These are phyloP conservation scores for Podaxis sp. DNA, from an alignment of 768 basidiomycete genomes.

Conservation along the genomic window DNA sequence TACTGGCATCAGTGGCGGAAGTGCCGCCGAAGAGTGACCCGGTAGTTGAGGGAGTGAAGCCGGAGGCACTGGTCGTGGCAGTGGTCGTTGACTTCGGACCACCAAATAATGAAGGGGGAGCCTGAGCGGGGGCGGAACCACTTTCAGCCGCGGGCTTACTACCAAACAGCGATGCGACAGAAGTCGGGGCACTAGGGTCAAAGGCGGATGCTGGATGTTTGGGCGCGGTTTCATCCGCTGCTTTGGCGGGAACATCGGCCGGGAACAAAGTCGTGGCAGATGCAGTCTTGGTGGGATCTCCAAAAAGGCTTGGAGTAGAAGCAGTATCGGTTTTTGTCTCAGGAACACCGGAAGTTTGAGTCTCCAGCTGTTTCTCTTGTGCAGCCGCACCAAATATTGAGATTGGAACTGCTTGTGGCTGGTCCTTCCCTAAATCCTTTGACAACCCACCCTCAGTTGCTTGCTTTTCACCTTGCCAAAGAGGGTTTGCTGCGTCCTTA, in stretches of 20 bases:
- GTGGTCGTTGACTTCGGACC: background rate
- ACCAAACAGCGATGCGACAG: conserved; percentile 2
- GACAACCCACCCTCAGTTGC: conserved; percentile 4
- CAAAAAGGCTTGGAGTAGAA: background rate
- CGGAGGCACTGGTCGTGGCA: background rate
- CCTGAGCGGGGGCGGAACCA: background rate
- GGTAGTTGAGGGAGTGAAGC: background rate
- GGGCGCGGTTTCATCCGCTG: background rate
- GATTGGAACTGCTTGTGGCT: background rate
- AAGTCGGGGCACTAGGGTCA: conserved; percentile 10
- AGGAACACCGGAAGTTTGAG: background rate
- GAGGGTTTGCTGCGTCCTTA: conserved; percentile 37
- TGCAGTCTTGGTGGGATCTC: background rate
- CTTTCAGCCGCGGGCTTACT: background rate
- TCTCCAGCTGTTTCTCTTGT: background rate
- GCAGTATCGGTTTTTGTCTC: background rate
- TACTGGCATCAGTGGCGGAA: conserved; percentile 7
- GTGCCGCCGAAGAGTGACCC: background rate
- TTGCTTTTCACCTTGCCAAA: conserved; percentile 38
- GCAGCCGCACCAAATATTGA: conserved; percentile 4
- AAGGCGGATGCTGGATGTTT: conserved; percentile 16
- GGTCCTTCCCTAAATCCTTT: background rate
- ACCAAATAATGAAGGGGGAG: conserved; percentile 18
- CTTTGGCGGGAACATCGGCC: background rate
- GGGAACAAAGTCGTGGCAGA: background rate